A percentile compares a stretch with the other conserved stretches of the same genome.
These are phyloP conservation scores for Kwoniella shandongensis DNA, from an alignment of 768 basidiomycete genomes.

Conservation along the genomic window DNA sequence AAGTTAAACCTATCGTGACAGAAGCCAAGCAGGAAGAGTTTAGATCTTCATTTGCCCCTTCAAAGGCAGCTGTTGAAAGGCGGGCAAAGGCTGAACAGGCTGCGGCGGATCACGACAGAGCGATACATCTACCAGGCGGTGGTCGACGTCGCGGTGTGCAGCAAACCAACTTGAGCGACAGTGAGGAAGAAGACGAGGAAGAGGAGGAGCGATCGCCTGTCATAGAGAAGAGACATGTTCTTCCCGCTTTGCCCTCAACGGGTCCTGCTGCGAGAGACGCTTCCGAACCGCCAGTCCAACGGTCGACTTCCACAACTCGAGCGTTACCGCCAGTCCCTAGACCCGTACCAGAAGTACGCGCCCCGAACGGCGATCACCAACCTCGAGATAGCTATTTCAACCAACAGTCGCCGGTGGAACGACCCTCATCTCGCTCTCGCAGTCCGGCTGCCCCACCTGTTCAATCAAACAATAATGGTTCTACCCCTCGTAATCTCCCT, in stretches of 20 bases:
- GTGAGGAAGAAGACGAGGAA: constrained; percentile 78
- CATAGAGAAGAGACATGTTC: constrained; percentile 6
- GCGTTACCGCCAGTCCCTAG: constrained; percentile 41
- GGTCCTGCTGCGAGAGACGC: constrained; percentile 2
- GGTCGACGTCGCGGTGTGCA: constrained; percentile 55
- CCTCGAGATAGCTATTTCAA: constrained; percentile 9
- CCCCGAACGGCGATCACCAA: constrained; percentile 7
- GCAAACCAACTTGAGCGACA: constrained; percentile 61
- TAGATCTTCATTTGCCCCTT: constrained; percentile 85
- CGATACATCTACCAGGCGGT: constrained; percentile 71
- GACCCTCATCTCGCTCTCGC: constrained; percentile 21
- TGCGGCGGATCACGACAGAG: constrained; percentile 76
- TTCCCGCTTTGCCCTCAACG: neutral
- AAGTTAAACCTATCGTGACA: neutral
- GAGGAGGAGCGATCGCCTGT: constrained; percentile 57
- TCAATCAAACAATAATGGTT: constrained; percentile 6
- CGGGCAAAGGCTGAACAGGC: constrained; percentile 80
- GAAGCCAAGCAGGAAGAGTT: constrained; percentile 55
- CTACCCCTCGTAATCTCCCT: constrained; percentile 5
- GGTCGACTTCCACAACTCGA: constrained; percentile 29
- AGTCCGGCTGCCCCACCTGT: constrained; percentile 18
- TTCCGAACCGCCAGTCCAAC: constrained; percentile 25
- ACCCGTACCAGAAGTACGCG: constrained; percentile 11
- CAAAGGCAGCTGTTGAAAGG: constrained; percentile 77
- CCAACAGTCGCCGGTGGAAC: constrained; percentile 10